These are phyloP conservation scores for Penicillium canescens DNA, from an alignment of 495 filamentous ascomycete species.

Conservation along the genomic window DNA sequence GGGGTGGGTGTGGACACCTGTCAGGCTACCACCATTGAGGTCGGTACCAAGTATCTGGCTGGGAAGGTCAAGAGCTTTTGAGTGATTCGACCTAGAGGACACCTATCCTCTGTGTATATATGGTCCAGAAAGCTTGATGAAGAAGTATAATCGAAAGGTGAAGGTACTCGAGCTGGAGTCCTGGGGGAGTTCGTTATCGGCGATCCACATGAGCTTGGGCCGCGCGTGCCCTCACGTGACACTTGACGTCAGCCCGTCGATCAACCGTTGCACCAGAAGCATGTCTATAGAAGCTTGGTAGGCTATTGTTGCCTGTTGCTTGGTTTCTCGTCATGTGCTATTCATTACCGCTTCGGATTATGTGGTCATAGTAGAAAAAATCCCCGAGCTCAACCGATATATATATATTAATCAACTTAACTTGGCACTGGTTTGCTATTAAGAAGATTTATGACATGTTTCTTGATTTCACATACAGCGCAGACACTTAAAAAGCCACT, in stretches of 20 bases:
- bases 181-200: conserved; percentile 8
- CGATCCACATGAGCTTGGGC: conserved; percentile 13
- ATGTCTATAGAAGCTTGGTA: no score
- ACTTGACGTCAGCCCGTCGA: conserved; percentile 16
- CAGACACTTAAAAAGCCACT: no score
- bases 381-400: neutral
- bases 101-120: neutral
- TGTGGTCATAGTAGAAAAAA: no score
- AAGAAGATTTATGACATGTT: no score
- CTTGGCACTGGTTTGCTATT: no score
- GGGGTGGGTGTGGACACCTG: neutral
- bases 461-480: no score
- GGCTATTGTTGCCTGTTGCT: neutral
- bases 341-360: neutral
- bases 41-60: neutral
- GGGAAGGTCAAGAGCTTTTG: neutral
- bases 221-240: conserved; percentile 29
- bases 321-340: neutral
- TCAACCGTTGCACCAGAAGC: neutral
- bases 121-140: neutral
- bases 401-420: neutral
- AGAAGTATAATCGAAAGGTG: neutral
- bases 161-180: conserved; percentile 6
- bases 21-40: conserved; percentile 3
- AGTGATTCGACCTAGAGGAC: neutral